Percentiles rank a stretch among this genome's conserved stretches.
These are phyloP conservation scores for Lithohypha guttulata DNA, from an alignment of 2,329 filamentous ascomycete genomes.

Conservation along the genomic window DNA sequence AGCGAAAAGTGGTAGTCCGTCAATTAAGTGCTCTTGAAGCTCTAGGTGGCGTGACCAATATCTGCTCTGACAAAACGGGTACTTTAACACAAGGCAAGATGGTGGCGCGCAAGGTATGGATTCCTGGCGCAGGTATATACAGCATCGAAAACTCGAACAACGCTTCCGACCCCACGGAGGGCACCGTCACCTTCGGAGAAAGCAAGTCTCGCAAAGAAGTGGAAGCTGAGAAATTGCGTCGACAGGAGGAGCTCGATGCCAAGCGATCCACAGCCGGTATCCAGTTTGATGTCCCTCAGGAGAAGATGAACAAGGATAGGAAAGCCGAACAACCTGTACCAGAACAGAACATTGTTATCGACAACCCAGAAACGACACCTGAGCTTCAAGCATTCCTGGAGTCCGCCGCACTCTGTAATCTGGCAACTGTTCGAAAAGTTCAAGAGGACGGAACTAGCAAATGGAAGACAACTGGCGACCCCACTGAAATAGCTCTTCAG, in stretches of 20 bases:
- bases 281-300: constrained; percentile 53
- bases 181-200: constrained; percentile 32
- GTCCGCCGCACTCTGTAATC: constrained; percentile 45
- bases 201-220: constrained; percentile 25
- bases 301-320: constrained; percentile 26
- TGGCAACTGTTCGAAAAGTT: constrained; percentile 40
- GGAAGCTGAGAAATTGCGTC: constrained; percentile 27
- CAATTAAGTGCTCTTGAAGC: constrained; percentile 46
- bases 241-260: constrained; percentile 41
- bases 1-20: constrained; percentile 43
- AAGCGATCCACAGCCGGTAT: constrained; percentile 51
- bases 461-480: constrained; percentile 52
- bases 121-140: constrained; percentile 43
- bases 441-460: constrained; percentile 26
- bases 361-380: constrained; percentile 32
- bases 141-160: constrained; percentile 43
- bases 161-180: constrained; percentile 46
- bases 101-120: constrained; percentile 49
- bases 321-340: constrained; percentile 18
- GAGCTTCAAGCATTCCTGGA: constrained; percentile 42
- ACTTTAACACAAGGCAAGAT: constrained; percentile 47
- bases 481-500: constrained; percentile 57
- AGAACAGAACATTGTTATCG: constrained; percentile 7
- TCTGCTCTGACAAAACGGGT: constrained; percentile 49
- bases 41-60: constrained; percentile 47